Evolutionary conservation across 1,284 basidiomycete species (phyloP), one percentile per base, ranked within the genome.

Genomic region (Cryptococcus amylolentus): DNA sequence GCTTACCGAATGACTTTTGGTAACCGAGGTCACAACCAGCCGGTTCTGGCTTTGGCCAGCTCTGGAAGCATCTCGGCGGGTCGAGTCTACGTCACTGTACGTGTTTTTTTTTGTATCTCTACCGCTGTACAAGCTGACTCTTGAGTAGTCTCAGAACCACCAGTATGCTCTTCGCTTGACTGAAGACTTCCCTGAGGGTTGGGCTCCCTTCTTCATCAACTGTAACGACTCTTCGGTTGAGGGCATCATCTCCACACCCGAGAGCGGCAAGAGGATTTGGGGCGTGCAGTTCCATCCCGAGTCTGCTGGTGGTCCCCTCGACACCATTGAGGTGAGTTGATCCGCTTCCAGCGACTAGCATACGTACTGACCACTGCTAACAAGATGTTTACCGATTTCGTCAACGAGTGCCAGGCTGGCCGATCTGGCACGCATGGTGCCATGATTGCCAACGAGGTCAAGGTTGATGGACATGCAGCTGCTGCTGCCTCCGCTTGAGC

Each of bases 21-120:
- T 28, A 98, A 98, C 78, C 88, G 95, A 68, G 95, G 95, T n/a
- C 96, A 98, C 79, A 98, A 98, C 76, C 95, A 98, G 77, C 95
- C 95, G 42, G 95, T 98, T 16, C 83, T 98, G 38, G 95, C 95
- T 26, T 82, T 98, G 53, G 90, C 91, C 38, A 87, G 85, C 40
- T 85, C 89, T 8, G 92, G 94, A 4, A 91, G 88, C 31, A 93
- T 98, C 80, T 89, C 86, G 73, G 91, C 94, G 49, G 96, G 95
- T 18, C 84, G 95, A 44, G 94, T 98, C 47, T 98, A 98, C 79
- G 94, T 98, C 51, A 98, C 95, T 87, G 91, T 88, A 71, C 62
- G 81, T 79, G 43, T 38, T 65, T 39, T 4, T 31, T 5, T 45
- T 20, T n/a, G n/a, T n/a, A 5, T 27, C 37, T 51, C 7, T 42